phyloP scores from a whole-genome alignment of 1,284 basidiomycete genomes.

The Boletus smithii region DNA sequence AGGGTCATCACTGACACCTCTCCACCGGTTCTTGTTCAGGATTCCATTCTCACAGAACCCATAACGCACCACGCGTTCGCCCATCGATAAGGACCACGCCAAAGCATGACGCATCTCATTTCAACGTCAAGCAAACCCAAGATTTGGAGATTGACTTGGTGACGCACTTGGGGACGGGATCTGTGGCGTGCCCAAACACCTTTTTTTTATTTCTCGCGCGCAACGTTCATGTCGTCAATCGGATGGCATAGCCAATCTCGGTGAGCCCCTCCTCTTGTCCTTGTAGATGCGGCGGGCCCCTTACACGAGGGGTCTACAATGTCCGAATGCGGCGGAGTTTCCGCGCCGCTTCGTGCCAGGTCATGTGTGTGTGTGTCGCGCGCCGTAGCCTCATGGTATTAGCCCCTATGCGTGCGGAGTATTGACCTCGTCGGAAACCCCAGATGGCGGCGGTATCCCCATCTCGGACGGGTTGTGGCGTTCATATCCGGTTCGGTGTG shows the following conservation, averaged over 20 bases:
- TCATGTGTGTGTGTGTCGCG: conserved; percentile 3
- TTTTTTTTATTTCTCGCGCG: not conserved
- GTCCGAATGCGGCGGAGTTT: too few relatives aligned
- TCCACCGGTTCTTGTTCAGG: not conserved
- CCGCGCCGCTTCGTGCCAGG: not conserved
- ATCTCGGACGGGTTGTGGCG: not conserved
- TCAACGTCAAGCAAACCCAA: not conserved
- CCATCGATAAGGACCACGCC: conserved; percentile 16
- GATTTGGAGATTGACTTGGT: conserved; percentile 21
- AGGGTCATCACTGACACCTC: not conserved
- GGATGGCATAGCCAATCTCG: conserved; percentile 17
- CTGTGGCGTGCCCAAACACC: conserved; percentile 14
- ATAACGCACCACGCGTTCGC: not conserved
- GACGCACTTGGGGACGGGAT: conserved; percentile 1
- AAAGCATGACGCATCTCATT: conserved; percentile 23
- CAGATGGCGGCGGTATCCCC: not conserved
- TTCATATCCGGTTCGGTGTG: conserved; percentile 5
- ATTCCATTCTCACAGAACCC: not conserved
- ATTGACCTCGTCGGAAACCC: too few relatives aligned
- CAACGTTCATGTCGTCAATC: too few relatives aligned
- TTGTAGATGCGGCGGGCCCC: not conserved
- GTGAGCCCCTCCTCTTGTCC: too few relatives aligned
- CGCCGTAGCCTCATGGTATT: conserved; percentile 23
- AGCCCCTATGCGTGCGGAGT: conserved; percentile 10
- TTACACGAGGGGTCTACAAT: too few relatives aligned